These are phyloP conservation scores for Fusarium dlaminii DNA, from an alignment of 2,329 filamentous ascomycete species.

Conservation along the genomic window DNA sequence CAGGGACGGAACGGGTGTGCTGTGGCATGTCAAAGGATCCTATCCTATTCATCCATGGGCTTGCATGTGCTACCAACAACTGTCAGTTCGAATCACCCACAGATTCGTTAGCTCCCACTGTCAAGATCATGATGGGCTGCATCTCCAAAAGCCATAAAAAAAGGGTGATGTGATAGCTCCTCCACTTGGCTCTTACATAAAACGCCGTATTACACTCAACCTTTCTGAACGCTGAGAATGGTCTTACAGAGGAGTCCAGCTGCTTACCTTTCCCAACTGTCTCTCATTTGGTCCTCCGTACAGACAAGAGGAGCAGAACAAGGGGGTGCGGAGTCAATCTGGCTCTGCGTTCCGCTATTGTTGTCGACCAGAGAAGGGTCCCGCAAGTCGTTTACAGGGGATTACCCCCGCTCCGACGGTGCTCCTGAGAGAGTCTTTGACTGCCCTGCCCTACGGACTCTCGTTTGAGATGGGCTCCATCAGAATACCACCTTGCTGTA, in stretches of 20 bases:
- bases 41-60: not conserved
- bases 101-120: not conserved
- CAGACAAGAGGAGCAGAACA: not conserved
- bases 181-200: conserved; percentile 25
- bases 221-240: not conserved
- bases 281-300: not conserved
- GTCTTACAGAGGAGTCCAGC: not conserved
- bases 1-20: conserved; percentile 10
- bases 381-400: conserved; percentile 7
- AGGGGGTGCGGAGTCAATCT: conserved; percentile 14
- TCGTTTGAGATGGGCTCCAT: conserved; percentile 6
- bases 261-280: conserved; percentile 18
- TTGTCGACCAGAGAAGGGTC: not conserved
- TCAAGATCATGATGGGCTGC: conserved; percentile 14
- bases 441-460: conserved; percentile 24
- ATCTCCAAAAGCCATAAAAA: not conserved
- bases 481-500: conserved; percentile 15
- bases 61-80: conserved; percentile 27
- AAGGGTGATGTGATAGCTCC: not conserved
- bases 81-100: conserved; percentile 19
- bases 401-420: conserved; percentile 13
- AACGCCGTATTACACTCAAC: conserved; percentile 20
- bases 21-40: conserved; percentile 22
- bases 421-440: conserved; percentile 7
- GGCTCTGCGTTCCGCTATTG: conserved; percentile 15